Percentiles rank a stretch among this genome's conserved stretches.
Conservation (phyloP, 2,329 filamentous ascomycete species). For the Aschersonia sp. region DNA sequence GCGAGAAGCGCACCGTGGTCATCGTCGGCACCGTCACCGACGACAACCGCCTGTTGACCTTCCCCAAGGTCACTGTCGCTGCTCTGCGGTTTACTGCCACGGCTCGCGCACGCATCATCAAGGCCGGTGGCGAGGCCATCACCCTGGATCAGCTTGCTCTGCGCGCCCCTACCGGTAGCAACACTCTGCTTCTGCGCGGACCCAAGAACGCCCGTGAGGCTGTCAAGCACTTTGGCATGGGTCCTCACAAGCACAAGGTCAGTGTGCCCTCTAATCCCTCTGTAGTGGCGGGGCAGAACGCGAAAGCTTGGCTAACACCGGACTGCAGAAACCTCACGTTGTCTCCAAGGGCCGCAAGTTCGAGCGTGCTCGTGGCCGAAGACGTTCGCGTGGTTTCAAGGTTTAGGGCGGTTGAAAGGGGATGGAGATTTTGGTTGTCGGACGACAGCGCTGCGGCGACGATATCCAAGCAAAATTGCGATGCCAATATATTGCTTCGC, state of each 20-base stretch:
- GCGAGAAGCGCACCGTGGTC: slow-evolving; percentile 76
- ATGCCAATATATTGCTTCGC: no score
- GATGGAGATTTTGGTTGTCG: not conserved
- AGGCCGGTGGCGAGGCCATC: slow-evolving; percentile 86
- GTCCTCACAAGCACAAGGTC: slow-evolving; percentile 95
- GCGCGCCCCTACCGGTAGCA: slow-evolving; percentile 85
- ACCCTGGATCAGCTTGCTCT: slow-evolving; percentile 96
- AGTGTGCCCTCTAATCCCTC: slow-evolving; percentile 12
- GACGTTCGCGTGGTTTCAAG: slow-evolving; percentile 99
- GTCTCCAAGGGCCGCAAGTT: slow-evolving; percentile 99
- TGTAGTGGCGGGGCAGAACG: not conserved
- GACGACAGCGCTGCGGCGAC: slow-evolving; percentile 7
- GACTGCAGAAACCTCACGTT: slow-evolving; percentile 74
- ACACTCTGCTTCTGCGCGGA: slow-evolving; percentile 92
- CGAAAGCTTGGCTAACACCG: not conserved
- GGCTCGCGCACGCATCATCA: slow-evolving; percentile 81
- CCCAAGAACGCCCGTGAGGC: slow-evolving; percentile 98
- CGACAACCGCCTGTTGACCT: slow-evolving; percentile 81
- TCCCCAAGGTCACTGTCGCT: slow-evolving; percentile 87
- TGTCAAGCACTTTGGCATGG: slow-evolving; percentile 98
- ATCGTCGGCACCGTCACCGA: slow-evolving; percentile 93
- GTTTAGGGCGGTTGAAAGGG: slow-evolving; percentile 52
- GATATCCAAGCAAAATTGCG: not conserved
- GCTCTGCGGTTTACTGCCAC: slow-evolving; percentile 95
- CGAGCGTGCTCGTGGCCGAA: slow-evolving; percentile 96